Conservation (phyloP, 2,329 filamentous ascomycete species). For the Neopestalotiopsis clavispora region DNA sequence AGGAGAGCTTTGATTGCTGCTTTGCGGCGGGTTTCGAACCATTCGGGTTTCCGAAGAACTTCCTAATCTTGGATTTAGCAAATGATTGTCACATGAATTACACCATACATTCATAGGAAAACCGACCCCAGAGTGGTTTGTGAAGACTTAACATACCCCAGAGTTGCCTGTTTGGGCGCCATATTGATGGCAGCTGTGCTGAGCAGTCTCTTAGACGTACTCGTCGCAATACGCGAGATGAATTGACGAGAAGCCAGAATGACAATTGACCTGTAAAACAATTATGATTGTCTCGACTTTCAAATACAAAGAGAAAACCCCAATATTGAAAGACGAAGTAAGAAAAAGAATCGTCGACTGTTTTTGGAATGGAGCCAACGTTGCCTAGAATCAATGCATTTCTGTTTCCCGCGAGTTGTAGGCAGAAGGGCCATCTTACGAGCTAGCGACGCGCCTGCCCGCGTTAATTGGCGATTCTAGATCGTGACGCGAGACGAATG, state of each 20-base stretch:
- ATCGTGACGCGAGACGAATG: constrained; percentile 12
- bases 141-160: constrained; percentile 40
- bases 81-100: too few relatives aligned
- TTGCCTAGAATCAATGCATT: constrained; percentile 4
- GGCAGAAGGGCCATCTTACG: constrained; percentile 12
- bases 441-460: constrained; percentile 13
- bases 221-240: constrained; percentile 28
- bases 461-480: constrained; percentile 8
- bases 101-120: constrained; percentile 2
- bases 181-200: constrained; percentile 26
- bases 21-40: constrained; percentile 60
- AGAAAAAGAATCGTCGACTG: neutral
- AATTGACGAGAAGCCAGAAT: constrained; percentile 33
- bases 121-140: constrained; percentile 39
- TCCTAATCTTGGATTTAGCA: constrained; percentile 57
- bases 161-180: constrained; percentile 39
- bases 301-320: neutral
- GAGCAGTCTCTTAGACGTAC: constrained; percentile 28
- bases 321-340: neutral
- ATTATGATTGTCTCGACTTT: neutral
- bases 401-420: neutral
- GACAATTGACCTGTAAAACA: constrained; percentile 13
- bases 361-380: neutral
- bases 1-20: constrained; percentile 81
- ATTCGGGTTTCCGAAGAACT: constrained; percentile 78